Evolutionary conservation across 192 early-diverging fungal species (phyloP).

Genomic region (Spizellomyces sp.): DNA sequence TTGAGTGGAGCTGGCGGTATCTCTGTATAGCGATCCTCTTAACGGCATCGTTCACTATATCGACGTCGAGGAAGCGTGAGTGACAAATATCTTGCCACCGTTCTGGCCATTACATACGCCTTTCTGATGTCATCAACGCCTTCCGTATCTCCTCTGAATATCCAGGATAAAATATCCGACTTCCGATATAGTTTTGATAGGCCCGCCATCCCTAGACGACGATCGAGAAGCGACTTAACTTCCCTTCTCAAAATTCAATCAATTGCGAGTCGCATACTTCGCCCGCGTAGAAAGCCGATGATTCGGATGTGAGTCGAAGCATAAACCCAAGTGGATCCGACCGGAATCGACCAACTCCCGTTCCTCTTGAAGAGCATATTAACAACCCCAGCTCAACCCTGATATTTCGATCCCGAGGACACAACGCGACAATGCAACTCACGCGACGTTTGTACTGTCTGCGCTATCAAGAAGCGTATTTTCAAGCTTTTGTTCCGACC

Average conservation of each 20-base stretch:
- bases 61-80: not conserved
- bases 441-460: constrained; percentile 33
- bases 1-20: constrained; percentile 51
- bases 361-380: constrained; percentile 33
- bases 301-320: constrained; percentile 48
- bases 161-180: constrained; percentile 67
- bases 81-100: not conserved
- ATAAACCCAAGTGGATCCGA: constrained; percentile 76
- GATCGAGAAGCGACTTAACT: constrained; percentile 3
- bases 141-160: constrained; percentile 68
- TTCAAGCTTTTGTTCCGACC: not conserved
- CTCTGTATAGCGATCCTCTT: constrained; percentile 25
- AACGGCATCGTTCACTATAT: constrained; percentile 3
- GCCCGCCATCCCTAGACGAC: constrained; percentile 75
- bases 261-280: constrained; percentile 20
- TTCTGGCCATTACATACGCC: constrained; percentile 47
- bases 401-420: not conserved
- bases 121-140: constrained; percentile 53
- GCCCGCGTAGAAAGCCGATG: constrained; percentile 40
- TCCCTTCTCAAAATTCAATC: not conserved
- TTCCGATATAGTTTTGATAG: constrained; percentile 75
- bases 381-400: not conserved
- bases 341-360: constrained; percentile 48
- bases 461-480: not conserved
- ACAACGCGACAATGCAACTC: not conserved